phyloP scores from a whole-genome alignment of 306 rosid species.

The Hippophae tibetana region DNA sequence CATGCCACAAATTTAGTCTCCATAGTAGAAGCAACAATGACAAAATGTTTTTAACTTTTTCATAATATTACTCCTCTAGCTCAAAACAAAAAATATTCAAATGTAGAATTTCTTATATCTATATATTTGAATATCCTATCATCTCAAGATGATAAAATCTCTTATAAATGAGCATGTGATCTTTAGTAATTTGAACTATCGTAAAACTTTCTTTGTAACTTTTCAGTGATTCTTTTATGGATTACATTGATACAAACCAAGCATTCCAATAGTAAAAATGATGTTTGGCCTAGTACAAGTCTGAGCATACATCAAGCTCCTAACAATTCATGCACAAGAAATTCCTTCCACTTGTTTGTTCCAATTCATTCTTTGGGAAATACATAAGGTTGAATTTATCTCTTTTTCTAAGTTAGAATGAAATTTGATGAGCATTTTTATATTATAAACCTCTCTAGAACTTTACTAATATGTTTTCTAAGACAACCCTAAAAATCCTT shows the following conservation, averaged over 20 bases:
- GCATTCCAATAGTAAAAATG: neutral
- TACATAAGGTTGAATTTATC: neutral
- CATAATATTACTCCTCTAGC: neutral
- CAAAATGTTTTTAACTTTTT: neutral
- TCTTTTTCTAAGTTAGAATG: neutral
- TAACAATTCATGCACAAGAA: too few species aligned
- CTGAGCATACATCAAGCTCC: neutral
- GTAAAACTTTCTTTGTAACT: neutral
- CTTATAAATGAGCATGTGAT: neutral
- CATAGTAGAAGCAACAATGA: neutral
- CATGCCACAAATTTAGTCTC: neutral
- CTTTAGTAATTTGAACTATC: neutral
- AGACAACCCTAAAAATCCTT: too few species aligned
- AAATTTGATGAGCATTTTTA: neutral
- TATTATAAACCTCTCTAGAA: neutral
- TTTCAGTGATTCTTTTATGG: neutral
- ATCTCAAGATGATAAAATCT: too few species aligned
- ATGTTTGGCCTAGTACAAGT: neutral
- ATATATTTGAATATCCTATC: too few species aligned
- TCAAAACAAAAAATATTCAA: neutral
- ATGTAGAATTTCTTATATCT: neutral
- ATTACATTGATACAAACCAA: neutral
- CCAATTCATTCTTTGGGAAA: neutral
- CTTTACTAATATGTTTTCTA: too few species aligned
- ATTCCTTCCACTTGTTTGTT: neutral